A percentile compares a stretch with the other conserved stretches of the same genome.
phyloP scores from a whole-genome alignment of 2,329 filamentous ascomycete species.

The Colletotrichum karsti region DNA sequence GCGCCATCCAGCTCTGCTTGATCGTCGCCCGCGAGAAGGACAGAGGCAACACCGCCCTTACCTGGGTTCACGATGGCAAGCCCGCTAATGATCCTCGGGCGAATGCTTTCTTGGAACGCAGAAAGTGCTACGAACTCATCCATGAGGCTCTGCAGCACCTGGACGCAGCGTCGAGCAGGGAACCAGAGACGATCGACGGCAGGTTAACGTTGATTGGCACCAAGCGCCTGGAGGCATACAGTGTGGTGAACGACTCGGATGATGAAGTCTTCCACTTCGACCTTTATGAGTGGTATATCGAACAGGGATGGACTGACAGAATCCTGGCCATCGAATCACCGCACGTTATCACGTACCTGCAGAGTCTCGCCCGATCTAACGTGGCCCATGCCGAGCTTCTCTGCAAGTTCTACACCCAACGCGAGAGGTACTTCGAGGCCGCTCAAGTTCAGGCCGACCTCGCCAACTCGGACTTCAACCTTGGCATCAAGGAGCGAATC shows the following conservation, averaged over 20 bases:
- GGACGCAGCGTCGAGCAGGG: conserved; percentile 73
- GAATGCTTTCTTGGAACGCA: conserved; percentile 74
- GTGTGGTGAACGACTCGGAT: conserved; percentile 84
- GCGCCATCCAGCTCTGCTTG: conserved; percentile 88
- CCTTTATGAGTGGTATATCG: conserved; percentile 97
- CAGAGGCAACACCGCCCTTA: conserved; percentile 83
- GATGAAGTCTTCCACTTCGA: conserved; percentile 96
- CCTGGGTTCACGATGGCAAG: conserved; percentile 87
- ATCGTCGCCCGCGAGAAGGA: conserved; percentile 86
- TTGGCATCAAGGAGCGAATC: conserved; percentile 86
- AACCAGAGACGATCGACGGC: conserved; percentile 81
- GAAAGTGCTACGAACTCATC: conserved; percentile 86
- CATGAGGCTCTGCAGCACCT: conserved; percentile 82
- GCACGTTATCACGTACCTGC: conserved; percentile 86
- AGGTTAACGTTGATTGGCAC: conserved; percentile 78
- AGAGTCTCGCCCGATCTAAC: conserved; percentile 77
- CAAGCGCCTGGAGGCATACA: conserved; percentile 87
- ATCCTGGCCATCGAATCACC: conserved; percentile 85
- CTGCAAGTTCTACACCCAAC: conserved; percentile 91
- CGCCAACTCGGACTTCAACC: conserved; percentile 81
- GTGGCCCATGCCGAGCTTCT: conserved; percentile 87
- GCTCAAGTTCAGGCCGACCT: conserved; percentile 86
- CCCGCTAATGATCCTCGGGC: conserved; percentile 76
- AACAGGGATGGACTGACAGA: conserved; percentile 84
- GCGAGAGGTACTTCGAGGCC: conserved; percentile 84